Evolutionary conservation across 2,329 filamentous ascomycete genomes (phyloP), one percentile per base, ranked within the genome.

Genomic region (Exophiala sp.): DNA sequence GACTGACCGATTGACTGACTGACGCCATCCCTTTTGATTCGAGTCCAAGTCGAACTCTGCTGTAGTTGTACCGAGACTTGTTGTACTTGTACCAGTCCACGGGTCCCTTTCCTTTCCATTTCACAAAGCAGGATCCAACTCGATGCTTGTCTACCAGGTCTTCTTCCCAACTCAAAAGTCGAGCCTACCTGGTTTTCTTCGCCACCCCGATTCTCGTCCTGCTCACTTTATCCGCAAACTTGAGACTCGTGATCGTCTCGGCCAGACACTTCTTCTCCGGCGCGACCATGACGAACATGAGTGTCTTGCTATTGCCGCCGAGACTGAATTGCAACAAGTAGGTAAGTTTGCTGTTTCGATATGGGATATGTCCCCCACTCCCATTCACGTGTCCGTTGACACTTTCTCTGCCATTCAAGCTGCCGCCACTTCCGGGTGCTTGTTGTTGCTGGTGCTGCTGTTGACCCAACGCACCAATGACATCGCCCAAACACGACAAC

Each of bases 281-380:
- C 60, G 86, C 93, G 49, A 95, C 86, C 90, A 97, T 97, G 66
- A 97, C 88, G 67, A 98, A 95, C 93, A 98, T 98, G 62, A 98
- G 83, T 0, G 93, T 98, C 72, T 96, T 95, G 60, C 86, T 93
- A 68, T 95, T 96, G 13, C 93, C 93, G 2, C 93, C 91, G 6
- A 98, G 75, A 2, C 88, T 95, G 65, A 93, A 94, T 79, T 97
- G 88, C 30, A 98, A 78, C 40, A 98, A 77, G 64, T 96, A 95
- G 7, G 93, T 98, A 58, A 98, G 77, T 79, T 96, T 97, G 60
- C 88, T 95, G 71, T 97, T 97, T 47, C 93, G 78, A 71, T 97
- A 98, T 1, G 93, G 93, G 38, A 98, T 81, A 63, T 96, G 91
- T 4, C 78, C 77, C 11, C 79, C 78, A 22, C 47, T 30, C 29